Percentiles rank a stretch among this genome's conserved stretches.
Conservation (phyloP, 1,284 basidiomycete genomes). For the Polyporus tsugae region DNA sequence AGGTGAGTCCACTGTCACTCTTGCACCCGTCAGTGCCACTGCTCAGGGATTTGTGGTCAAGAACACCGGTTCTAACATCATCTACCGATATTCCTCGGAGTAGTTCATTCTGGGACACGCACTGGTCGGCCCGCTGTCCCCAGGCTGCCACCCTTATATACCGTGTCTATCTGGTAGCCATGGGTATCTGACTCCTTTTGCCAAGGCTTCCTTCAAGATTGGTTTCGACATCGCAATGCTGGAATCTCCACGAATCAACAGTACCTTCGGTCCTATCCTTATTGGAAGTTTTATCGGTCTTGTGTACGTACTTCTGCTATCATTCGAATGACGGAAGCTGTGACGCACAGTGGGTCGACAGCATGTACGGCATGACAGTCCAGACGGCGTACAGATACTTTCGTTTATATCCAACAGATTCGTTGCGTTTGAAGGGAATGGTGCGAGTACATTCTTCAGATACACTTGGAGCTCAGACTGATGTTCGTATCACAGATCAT, state of each 20-base stretch:
- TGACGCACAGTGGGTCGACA: not conserved
- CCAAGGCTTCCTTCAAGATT: not conserved
- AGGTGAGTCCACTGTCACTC: not conserved
- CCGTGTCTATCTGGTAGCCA: not conserved
- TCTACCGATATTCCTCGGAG: not conserved
- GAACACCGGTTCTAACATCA: too few relatives aligned
- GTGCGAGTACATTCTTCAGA: not conserved
- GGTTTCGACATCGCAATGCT: not conserved
- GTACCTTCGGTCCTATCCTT: not conserved
- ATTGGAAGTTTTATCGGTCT: not conserved
- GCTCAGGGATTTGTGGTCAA: not conserved
- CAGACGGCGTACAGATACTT: not conserved
- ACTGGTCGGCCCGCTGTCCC: not conserved
- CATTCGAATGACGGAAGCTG: not conserved
- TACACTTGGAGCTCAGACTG: not conserved
- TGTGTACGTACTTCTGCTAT: not conserved
- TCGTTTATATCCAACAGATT: not conserved
- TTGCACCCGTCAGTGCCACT: not conserved
- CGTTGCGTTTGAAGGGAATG: not conserved
- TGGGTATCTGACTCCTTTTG: not conserved
- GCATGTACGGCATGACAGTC: not conserved
- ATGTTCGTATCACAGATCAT: not conserved
- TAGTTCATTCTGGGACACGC: not conserved
- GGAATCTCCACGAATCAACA: not conserved
- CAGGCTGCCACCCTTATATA: not conserved